Evolutionary conservation across 176 grass and related monocot genomes (phyloP).

Genomic region (Oryza rufipogon): DNA sequence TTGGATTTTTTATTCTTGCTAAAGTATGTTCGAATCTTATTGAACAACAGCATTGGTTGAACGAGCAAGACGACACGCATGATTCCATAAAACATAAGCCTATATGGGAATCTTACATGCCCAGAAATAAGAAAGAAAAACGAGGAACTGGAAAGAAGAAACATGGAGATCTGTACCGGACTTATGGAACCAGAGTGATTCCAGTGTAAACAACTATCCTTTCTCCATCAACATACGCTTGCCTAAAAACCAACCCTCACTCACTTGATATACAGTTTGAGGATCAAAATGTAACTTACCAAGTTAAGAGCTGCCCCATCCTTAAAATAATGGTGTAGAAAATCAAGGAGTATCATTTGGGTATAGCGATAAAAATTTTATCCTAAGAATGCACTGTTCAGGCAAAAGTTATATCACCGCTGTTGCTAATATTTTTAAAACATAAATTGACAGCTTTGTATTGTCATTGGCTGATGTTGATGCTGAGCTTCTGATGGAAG

Average conservation of each 20-base stretch:
- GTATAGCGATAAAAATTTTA: background rate
- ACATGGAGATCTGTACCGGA: slow-evolving; percentile 66
- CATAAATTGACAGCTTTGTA: slow-evolving; percentile 72
- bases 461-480: slow-evolving; percentile 91
- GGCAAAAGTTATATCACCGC: background rate
- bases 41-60: slow-evolving; percentile 69
- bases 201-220: slow-evolving; percentile 64
- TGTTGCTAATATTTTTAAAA: slow-evolving; percentile 29
- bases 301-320: background rate
- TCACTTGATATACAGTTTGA: background rate
- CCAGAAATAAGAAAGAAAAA: slow-evolving; percentile 70
- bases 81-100: slow-evolving; percentile 89
- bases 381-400: slow-evolving; percentile 22
- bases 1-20: background rate
- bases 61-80: slow-evolving; percentile 57
- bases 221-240: background rate
- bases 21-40: slow-evolving; percentile 8
- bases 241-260: background rate
- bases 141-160: slow-evolving; percentile 80
- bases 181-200: slow-evolving; percentile 96
- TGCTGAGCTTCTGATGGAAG: slow-evolving; percentile 97
- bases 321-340: slow-evolving; percentile 10
- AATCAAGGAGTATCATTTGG: background rate
- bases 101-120: slow-evolving; percentile 95
- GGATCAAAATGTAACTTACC: slow-evolving; percentile 8